Conservation (phyloP, 345 rosid genomes). For the Heritiera fomes region DNA sequence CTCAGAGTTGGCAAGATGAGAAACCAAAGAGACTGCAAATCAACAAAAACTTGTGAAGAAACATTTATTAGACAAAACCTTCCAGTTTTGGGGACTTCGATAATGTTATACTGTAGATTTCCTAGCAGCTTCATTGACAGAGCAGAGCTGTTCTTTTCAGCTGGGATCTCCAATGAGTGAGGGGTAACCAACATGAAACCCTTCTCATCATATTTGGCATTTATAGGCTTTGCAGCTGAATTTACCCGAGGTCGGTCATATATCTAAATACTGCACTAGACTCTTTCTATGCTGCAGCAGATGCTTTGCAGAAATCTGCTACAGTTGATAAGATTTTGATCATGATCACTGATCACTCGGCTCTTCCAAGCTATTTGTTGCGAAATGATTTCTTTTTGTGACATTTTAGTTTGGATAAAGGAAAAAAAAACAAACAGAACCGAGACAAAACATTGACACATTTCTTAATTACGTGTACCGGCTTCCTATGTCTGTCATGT, state of each 20-base stretch:
- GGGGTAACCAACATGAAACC: slow-evolving; percentile 7
- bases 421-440: not conserved
- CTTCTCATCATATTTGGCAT: not conserved
- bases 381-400: not conserved
- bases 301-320: slow-evolving; percentile 20
- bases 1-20: slow-evolving; percentile 47
- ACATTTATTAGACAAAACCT: slow-evolving; percentile 32
- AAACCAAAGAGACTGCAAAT: slow-evolving; percentile 50
- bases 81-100: slow-evolving; percentile 36
- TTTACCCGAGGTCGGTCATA: not conserved
- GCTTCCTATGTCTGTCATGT: not conserved
- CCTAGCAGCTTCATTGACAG: slow-evolving; percentile 56
- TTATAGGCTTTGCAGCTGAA: not conserved
- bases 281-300: not conserved
- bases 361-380: not conserved
- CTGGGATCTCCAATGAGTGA: not conserved
- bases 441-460: not conserved
- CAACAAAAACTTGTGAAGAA: slow-evolving; percentile 53
- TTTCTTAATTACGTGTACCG: not conserved
- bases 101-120: slow-evolving; percentile 56
- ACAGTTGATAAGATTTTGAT: not conserved
- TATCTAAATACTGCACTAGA: not conserved
- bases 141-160: slow-evolving; percentile 66
- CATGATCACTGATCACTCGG: not conserved
- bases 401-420: not conserved